These are phyloP conservation scores for Spongospora subterranea DNA, from an alignment of 208 protist species.

Conservation along the genomic window DNA sequence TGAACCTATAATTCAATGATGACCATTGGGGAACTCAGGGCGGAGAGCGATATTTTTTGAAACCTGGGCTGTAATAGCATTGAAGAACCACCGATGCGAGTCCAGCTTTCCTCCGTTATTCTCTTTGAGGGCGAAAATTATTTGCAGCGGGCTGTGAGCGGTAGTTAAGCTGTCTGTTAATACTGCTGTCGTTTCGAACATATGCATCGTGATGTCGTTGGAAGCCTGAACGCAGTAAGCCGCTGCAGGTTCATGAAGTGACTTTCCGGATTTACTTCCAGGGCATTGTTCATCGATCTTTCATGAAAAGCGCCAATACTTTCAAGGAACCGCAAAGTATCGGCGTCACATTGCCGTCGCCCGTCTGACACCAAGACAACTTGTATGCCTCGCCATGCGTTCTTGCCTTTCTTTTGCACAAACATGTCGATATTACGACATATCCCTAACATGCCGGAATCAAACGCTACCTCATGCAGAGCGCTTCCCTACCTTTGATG, in stretches of 20 bases:
- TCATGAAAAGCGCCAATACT: slow-evolving; percentile 7
- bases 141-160: not conserved
- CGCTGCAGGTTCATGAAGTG: not conserved
- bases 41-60: not conserved
- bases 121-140: slow-evolving; percentile 18
- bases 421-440: slow-evolving; percentile 15
- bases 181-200: slow-evolving; percentile 45
- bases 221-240: not conserved
- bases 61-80: not conserved
- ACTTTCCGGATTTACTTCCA: not conserved
- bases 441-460: not conserved
- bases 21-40: not conserved
- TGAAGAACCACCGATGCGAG: slow-evolving; percentile 59
- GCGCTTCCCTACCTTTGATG: slow-evolving; percentile 32
- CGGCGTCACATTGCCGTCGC: not conserved
- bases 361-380: slow-evolving; percentile 36
- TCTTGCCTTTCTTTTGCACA: not conserved
- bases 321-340: slow-evolving; percentile 12
- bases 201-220: slow-evolving; percentile 40
- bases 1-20: not conserved
- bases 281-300: not conserved
- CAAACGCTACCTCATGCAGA: not conserved
- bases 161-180: not conserved
- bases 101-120: slow-evolving; percentile 58
- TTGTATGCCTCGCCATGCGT: not conserved